Percentiles rank a stretch among this genome's conserved stretches.
Evolutionary conservation across 2,329 filamentous ascomycete species (phyloP).

Genomic region (Cadophora sp.): DNA sequence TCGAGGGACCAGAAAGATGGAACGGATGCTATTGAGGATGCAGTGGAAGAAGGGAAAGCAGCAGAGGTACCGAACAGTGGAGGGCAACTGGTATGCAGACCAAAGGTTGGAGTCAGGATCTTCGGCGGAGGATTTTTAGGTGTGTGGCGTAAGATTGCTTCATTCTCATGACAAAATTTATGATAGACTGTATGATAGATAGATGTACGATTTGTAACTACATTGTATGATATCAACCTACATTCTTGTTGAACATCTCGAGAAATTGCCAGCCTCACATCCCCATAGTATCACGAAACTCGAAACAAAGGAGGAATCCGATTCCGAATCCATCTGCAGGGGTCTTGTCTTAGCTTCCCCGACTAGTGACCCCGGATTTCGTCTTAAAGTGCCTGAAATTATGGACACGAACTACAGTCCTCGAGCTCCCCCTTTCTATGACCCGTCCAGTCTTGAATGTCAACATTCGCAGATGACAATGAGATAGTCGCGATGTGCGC

Average conservation of each 20-base stretch:
- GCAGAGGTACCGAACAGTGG: not conserved
- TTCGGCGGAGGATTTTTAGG: slow-evolving; percentile 59
- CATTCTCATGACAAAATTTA: not conserved
- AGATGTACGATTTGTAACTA: slow-evolving; percentile 4
- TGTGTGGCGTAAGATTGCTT: slow-evolving; percentile 46
- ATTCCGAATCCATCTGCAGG: slow-evolving; percentile 4
- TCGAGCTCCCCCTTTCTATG: slow-evolving; percentile 10
- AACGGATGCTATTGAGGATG: slow-evolving; percentile 2
- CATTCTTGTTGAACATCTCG: too few species aligned
- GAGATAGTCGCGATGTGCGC: slow-evolving; percentile 25
- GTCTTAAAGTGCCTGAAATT: slow-evolving; percentile 26
- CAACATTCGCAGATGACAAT: not conserved
- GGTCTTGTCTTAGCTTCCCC: slow-evolving; percentile 26
- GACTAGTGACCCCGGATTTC: slow-evolving; percentile 32
- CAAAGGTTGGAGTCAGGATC: slow-evolving; percentile 55
- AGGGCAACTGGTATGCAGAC: slow-evolving; percentile 53
- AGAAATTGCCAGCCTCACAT: not conserved
- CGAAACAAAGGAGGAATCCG: not conserved
- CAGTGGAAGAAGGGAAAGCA: not conserved
- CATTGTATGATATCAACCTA: not conserved
- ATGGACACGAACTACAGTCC: slow-evolving; percentile 24
- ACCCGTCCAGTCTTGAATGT: slow-evolving; percentile 13
- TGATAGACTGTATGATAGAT: not conserved
- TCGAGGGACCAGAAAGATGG: slow-evolving; percentile 10
- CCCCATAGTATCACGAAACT: slow-evolving; percentile 22